These are phyloP conservation scores for Arbutus unedo DNA, from an alignment of 148 eudicot genomes.

Conservation along the genomic window DNA sequence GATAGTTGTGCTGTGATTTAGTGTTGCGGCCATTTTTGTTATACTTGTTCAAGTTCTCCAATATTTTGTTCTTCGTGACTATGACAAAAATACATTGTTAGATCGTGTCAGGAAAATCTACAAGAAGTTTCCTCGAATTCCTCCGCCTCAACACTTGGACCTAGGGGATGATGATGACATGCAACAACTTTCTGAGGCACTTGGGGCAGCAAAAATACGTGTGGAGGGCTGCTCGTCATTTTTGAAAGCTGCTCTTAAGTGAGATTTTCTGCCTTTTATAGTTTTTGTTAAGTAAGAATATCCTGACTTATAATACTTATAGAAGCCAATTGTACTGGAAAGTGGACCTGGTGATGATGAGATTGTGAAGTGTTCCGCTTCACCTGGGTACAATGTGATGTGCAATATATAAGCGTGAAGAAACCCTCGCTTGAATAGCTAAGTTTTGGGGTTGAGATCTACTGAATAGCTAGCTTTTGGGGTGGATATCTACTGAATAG, in stretches of 20 bases:
- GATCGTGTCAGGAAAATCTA: conserved; percentile 82
- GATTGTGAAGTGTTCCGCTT: background rate
- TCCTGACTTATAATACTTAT: background rate
- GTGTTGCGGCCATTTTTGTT: background rate
- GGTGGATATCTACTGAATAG: too few species aligned
- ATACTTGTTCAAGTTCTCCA: background rate
- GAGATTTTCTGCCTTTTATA: conserved; percentile 21
- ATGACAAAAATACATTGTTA: conserved; percentile 36
- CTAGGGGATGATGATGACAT: conserved; percentile 77
- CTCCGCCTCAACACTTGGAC: conserved; percentile 67
- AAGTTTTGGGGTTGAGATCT: background rate
- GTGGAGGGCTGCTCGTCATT: conserved; percentile 86
- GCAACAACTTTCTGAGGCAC: conserved; percentile 79
- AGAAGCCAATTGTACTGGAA: background rate
- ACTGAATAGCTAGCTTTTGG: too few species aligned
- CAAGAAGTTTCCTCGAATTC: conserved; percentile 66
- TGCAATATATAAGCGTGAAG: background rate
- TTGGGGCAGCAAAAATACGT: conserved; percentile 86
- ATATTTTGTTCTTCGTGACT: background rate
- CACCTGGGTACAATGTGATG: background rate
- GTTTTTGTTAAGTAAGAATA: background rate
- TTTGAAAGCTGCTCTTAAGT: conserved; percentile 85
- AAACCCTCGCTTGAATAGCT: background rate
- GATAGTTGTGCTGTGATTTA: background rate
- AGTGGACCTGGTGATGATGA: background rate